A percentile compares a stretch with the other conserved stretches of the same genome.
phyloP scores from a whole-genome alignment of 805 yeast genomes.

The Scheffersomyces coipomensis region DNA sequence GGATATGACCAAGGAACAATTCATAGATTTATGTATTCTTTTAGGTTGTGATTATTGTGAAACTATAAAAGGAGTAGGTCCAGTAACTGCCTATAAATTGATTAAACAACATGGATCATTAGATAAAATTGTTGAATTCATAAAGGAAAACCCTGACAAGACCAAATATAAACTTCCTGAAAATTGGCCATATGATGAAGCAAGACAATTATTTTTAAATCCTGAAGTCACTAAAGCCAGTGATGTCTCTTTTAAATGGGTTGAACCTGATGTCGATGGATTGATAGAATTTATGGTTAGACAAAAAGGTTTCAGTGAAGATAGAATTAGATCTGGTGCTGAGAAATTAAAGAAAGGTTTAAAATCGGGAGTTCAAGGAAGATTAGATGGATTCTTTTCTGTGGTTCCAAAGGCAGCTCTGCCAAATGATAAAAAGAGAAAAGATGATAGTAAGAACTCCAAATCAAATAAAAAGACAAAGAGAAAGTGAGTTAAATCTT shows the following conservation, averaged over 20 bases:
- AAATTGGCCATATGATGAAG: conserved; percentile 90
- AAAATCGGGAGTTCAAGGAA: conserved; percentile 84
- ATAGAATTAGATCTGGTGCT: conserved; percentile 84
- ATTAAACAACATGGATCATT: conserved; percentile 81
- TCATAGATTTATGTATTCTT: conserved; percentile 88
- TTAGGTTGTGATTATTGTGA: conserved; percentile 98
- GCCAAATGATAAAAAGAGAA: conserved; percentile 28
- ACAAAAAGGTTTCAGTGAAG: conserved; percentile 91
- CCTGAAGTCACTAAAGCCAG: conserved; percentile 75
- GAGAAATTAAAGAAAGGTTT: conserved; percentile 80
- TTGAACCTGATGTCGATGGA: conserved; percentile 83
- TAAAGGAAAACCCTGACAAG: conserved; percentile 52
- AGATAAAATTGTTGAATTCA: conserved; percentile 70
- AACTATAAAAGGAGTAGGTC: conserved; percentile 93
- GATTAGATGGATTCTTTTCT: conserved; percentile 89
- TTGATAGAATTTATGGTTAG: conserved; percentile 78
- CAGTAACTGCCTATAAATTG: conserved; percentile 86
- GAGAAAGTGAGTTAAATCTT: conserved; percentile 10
- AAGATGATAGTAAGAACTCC: conserved; percentile 26
- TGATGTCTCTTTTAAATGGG: conserved; percentile 77
- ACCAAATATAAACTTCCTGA: conserved; percentile 85
- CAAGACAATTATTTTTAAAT: conserved; percentile 74
- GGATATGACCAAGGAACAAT: conserved; percentile 68
- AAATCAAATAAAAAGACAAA: conserved; percentile 26
- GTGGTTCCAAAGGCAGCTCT: conserved; percentile 49